Evolutionary conservation across 2,329 filamentous ascomycete genomes (phyloP), one percentile per base, ranked within the genome.

Genomic region (Pseudocercospora eumusae): DNA sequence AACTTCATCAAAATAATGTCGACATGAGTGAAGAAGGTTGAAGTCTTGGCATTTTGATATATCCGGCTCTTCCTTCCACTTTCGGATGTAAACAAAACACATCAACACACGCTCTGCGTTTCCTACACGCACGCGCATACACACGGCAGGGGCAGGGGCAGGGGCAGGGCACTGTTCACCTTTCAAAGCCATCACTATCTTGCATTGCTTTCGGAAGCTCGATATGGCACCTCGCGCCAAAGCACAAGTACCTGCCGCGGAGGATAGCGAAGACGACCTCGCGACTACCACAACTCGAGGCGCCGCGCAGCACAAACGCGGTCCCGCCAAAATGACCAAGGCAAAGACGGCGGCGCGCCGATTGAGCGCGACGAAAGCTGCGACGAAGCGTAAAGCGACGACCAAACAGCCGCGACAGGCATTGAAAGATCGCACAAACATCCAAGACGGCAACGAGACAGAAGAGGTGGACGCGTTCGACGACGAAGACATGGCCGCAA

Each of bases 381-480:
- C 71, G 3, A 70, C 74, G 8, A 81, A 79, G 71, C 78, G 78
- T 25, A 73, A 73, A 60, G 70, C 72, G n/a, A 64, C 73, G 40
- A 66, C 70, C 15, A 78, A 74, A 63, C 61, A 68, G 40, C 69
- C 74, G 58, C 77, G 79, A 63, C 76, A 76, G 57, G 77, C 74
- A 28, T 69, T 79, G 47, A 76, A 75, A 13, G 80, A 81, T 64
- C 73, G 73, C 57, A 74, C 74, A 18, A 75, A 76, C 52, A 66
- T 71, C 27, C 66, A 60, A 31, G 73, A 75, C 55, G 75, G 66
- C n/a, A 80, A 76, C 68, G 73, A 74, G 47, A 68, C 64, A 44
- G 70, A 72, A 55, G 79, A 81, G 23, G 76, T 74, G 3, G 77
- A 80, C 60, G 78, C 80, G 52, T 76, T 76, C 18, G 80, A 81